These are phyloP conservation scores for Aspergillus fumigatus DNA, from an alignment of 2,329 filamentous ascomycete genomes.

Conservation along the genomic window DNA sequence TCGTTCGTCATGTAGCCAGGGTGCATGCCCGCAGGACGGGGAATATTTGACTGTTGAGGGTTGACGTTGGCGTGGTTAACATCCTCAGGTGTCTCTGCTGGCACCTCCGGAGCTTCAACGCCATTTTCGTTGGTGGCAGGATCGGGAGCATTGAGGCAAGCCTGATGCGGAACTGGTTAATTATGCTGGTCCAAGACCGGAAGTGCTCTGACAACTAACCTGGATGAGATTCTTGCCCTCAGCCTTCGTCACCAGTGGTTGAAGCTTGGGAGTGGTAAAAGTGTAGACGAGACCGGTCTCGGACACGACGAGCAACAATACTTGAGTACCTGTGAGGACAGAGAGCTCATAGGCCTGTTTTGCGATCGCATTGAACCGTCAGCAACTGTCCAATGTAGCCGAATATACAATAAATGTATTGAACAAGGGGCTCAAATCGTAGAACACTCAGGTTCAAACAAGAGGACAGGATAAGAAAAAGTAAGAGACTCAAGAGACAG, in stretches of 20 bases:
- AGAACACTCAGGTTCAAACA: not conserved
- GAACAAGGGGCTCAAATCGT: not conserved
- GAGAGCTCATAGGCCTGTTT: slow-evolving; percentile 90
- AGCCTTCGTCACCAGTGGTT: slow-evolving; percentile 95
- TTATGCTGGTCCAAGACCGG: not conserved
- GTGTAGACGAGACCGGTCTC: slow-evolving; percentile 97
- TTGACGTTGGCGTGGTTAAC: slow-evolving; percentile 71
- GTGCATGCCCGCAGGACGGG: slow-evolving; percentile 62
- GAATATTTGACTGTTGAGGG: slow-evolving; percentile 63
- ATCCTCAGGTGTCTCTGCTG: slow-evolving; percentile 87
- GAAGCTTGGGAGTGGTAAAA: slow-evolving; percentile 96
- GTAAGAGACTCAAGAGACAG: slow-evolving; percentile 6
- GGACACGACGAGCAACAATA: slow-evolving; percentile 90
- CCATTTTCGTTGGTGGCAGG: slow-evolving; percentile 79
- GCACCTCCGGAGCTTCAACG: slow-evolving; percentile 66
- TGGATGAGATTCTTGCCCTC: slow-evolving; percentile 99
- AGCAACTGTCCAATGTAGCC: slow-evolving; percentile 4
- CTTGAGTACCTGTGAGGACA: slow-evolving; percentile 95
- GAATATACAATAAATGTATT: not conserved
- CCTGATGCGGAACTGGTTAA: slow-evolving; percentile 53
- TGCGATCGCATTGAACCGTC: slow-evolving; percentile 14
- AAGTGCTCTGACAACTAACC: slow-evolving; percentile 52
- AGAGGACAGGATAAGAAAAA: not conserved
- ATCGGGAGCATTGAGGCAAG: slow-evolving; percentile 94
- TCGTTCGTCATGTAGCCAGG: slow-evolving; percentile 65